Evolutionary conservation across 345 rosid genomes (phyloP).

Genomic region (Salix koriyanagi): DNA sequence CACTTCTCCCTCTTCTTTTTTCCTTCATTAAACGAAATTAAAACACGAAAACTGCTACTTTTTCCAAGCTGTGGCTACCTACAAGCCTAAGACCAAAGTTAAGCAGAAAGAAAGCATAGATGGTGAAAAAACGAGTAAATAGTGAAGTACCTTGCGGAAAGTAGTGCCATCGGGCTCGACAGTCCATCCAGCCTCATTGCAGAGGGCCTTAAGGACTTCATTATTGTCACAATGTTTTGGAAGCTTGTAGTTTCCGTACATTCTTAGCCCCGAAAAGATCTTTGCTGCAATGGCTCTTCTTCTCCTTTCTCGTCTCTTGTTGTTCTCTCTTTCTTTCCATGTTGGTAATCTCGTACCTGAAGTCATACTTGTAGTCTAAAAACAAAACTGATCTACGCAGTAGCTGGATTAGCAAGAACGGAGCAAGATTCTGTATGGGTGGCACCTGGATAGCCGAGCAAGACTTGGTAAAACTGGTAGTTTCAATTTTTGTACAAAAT

Average conservation of each 20-base stretch:
- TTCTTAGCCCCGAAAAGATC: conserved; percentile 76
- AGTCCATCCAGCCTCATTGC: conserved; percentile 84
- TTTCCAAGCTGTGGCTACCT: not conserved
- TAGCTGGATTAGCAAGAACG: not conserved
- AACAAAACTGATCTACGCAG: not conserved
- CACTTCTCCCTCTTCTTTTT: not conserved
- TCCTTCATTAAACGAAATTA: not conserved
- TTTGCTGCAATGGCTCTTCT: conserved; percentile 86
- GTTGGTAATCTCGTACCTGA: conserved; percentile 78
- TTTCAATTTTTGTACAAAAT: no score
- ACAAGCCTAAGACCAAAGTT: not conserved
- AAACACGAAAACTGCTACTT: not conserved
- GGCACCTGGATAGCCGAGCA: not conserved
- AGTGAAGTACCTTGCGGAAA: conserved; percentile 61
- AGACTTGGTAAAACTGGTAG: not conserved
- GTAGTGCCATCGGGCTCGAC: conserved; percentile 86
- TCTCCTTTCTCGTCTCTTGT: conserved; percentile 77
- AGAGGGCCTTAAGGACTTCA: conserved; percentile 82
- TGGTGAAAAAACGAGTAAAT: not conserved
- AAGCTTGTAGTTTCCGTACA: conserved; percentile 77
- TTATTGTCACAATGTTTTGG: conserved; percentile 94
- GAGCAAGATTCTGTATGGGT: not conserved
- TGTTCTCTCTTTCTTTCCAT: conserved; percentile 87
- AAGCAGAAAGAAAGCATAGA: not conserved
- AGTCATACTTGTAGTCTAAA: conserved; percentile 37